A percentile compares a stretch with the other conserved stretches of the same genome.
These are phyloP conservation scores for Rhodotorula sp. DNA, from an alignment of 1,284 basidiomycete species.

Conservation along the genomic window DNA sequence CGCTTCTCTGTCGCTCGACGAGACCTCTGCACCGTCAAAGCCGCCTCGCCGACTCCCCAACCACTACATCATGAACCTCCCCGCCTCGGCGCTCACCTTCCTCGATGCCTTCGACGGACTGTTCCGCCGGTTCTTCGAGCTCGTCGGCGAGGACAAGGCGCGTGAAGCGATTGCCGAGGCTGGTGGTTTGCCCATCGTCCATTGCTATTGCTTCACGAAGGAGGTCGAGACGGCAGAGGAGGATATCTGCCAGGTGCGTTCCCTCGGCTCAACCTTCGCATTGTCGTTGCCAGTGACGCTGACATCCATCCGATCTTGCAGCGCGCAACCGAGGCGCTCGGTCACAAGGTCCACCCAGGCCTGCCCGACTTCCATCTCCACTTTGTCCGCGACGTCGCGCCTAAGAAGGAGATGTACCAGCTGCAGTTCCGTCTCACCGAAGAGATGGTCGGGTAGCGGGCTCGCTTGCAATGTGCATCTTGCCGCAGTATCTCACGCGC, in stretches of 20 bases:
- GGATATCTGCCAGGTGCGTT: slow-evolving; percentile 76
- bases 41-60: slow-evolving; percentile 58
- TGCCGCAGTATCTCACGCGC: slow-evolving; percentile 59
- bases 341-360: slow-evolving; percentile 60
- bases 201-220: slow-evolving; percentile 95
- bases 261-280: too few relatives aligned
- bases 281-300: neutral
- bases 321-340: slow-evolving; percentile 73
- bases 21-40: neutral
- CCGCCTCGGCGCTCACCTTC: slow-evolving; percentile 86
- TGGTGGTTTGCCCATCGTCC: slow-evolving; percentile 72
- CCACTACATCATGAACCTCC: slow-evolving; percentile 97
- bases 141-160: slow-evolving; percentile 49
- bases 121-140: slow-evolving; percentile 54
- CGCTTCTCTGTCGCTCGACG: neutral
- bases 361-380: slow-evolving; percentile 61
- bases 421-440: slow-evolving; percentile 56
- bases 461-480: slow-evolving; percentile 30
- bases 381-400: slow-evolving; percentile 68
- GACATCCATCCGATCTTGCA: slow-evolving; percentile 48
- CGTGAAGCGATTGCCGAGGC: slow-evolving; percentile 46
- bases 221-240: slow-evolving; percentile 72
- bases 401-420: slow-evolving; percentile 33
- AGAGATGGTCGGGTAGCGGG: slow-evolving; percentile 50
- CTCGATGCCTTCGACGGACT: slow-evolving; percentile 82